Base-by-base conservation (phyloP, 148 eudicot species). In the Camellia japonica region DNA sequence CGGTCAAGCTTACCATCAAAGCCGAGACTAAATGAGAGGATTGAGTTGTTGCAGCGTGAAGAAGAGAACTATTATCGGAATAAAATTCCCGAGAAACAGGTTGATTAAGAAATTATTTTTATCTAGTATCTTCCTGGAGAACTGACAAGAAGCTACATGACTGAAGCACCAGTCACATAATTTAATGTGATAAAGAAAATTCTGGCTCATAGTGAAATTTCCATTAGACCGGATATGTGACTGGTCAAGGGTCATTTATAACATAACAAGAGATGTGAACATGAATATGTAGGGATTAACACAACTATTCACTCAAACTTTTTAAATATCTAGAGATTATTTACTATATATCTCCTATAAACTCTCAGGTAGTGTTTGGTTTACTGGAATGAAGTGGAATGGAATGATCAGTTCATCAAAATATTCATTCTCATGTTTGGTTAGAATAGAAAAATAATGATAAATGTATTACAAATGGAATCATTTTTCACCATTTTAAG, bases 11-110 rank as follows among this genome's bases (percentile, higher is more conserved):
- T 85, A 71, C 86, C 85, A 73, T 86, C 91, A 66, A 86, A 83
- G 86, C 81, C 85, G 54, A 87, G 82, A 18, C 14, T 91, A 70
- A 80, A 80, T 85, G 90, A 90, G 80, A 95, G 86, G 83, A 84
- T 95, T 74, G 89, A 87, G 79, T 79, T 90, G 61, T 82, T 95
- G 85, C 87, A 91, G 86, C 91, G 88, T 80, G 96, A 94, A 63
- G 98, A 95, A 91, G 98, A 95, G 80, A 89, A 85, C 58, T 93
- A 91, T 80, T 91, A 93, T 74, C 86, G 78, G 79, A 88, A 82
- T 65, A 89, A 84, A 85, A 77, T 70, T 71, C 75, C 84, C 30
- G 87, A 87, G 69, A 88, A 87, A 79, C 86, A 89, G 97, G 97
- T 95, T n/a, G 2, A 38, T 71, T 71, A 58, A 76, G 52, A 23